Evolutionary conservation across 176 grass and related monocot genomes (phyloP), one percentile per base, ranked within the genome.

Genomic region (Chrysopogon serrulatus): DNA sequence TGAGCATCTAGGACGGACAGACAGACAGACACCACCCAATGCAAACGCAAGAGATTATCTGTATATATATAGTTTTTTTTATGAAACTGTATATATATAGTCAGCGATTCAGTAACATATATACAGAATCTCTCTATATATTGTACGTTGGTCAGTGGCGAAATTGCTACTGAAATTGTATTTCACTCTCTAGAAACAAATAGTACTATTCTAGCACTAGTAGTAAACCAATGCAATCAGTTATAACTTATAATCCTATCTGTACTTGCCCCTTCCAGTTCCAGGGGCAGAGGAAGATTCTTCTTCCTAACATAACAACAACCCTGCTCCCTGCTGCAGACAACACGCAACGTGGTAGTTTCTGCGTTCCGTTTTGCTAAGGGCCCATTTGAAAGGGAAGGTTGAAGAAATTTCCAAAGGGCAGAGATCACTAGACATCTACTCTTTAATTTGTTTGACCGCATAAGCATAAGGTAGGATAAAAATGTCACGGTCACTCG

Each of bases 1-100:
- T 36, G 71, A 41, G 72, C 40, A 90, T 90, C 78, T 82, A 53
- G 65, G 72, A 85, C 77, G 10, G 31, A 64, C n/a, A n/a, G 39
- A 89, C 70, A 15, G 31, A 71, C 60, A 44, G 40, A 16, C 63
- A 60, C n/a, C 56, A 27, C 10, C 24, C 56, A 60, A 60, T 60
- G 56, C 56, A 60, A 27, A 27, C 24, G 24, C 56, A 60, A 14
- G n/a, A n/a, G 56, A 60, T 27, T 27, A 3, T 57, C 3, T 60
- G 56, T 60, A 60, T 59, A n/a, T n/a, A n/a, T n/a, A n/a, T n/a
- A n/a, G n/a, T n/a, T n/a, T n/a, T n/a, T n/a, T n/a, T n/a, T n/a
- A n/a, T n/a, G n/a, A n/a, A n/a, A n/a, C n/a, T n/a, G n/a, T n/a
- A n/a, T n/a, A n/a, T n/a, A n/a, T n/a, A 59, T 2, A 60, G 56